Conservation (phyloP, 139 green algal species). For the Volvox reticuliferus region DNA sequence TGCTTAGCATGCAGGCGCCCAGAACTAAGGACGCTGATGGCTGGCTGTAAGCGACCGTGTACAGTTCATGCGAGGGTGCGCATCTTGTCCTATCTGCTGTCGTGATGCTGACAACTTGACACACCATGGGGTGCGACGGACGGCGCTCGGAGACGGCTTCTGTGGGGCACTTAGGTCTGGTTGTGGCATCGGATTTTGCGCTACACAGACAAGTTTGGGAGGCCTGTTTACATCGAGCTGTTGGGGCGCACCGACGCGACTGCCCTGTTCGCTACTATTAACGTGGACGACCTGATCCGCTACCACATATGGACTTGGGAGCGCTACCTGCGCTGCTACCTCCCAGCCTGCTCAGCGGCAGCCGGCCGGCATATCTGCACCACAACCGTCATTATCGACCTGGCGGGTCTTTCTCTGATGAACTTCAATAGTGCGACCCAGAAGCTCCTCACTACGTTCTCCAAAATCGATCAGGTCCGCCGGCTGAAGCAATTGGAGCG, state of each 20-base stretch:
- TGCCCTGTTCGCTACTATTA: slow-evolving; percentile 49
- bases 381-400: slow-evolving; percentile 63
- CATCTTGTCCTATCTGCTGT: too few species aligned
- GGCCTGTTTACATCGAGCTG: slow-evolving; percentile 69
- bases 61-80: too few species aligned
- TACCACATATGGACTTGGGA: slow-evolving; percentile 68
- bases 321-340: slow-evolving; percentile 45
- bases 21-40: too few species aligned
- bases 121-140: too few species aligned
- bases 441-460: slow-evolving; percentile 51
- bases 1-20: too few species aligned
- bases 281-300: slow-evolving; percentile 52
- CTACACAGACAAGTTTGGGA: slow-evolving; percentile 55
- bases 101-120: too few species aligned
- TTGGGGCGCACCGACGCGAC: slow-evolving; percentile 53
- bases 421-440: slow-evolving; percentile 56
- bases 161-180: too few species aligned
- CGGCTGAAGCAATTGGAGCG: too few species aligned
- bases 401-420: slow-evolving; percentile 54
- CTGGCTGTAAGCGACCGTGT: too few species aligned
- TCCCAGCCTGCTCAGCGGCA: slow-evolving; percentile 55
- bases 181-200: not conserved
- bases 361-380: slow-evolving; percentile 53
- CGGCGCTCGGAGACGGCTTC: too few species aligned
- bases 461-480: slow-evolving; percentile 62